Evolutionary conservation across 2,329 filamentous ascomycete species (phyloP).

Genomic region (Mycocentrospora acerina): DNA sequence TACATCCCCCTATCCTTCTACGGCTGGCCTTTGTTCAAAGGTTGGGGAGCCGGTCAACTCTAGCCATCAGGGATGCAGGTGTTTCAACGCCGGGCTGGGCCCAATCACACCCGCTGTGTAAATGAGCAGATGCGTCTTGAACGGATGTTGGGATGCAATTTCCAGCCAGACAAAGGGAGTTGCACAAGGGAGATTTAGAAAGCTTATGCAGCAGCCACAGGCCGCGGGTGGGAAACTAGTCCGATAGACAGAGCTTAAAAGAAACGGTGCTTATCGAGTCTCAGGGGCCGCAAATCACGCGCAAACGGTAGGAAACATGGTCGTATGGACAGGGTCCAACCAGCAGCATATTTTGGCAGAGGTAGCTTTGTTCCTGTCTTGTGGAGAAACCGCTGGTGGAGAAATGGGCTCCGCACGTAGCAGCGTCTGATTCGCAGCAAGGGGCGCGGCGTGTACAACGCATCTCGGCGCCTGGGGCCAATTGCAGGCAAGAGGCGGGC

Average conservation of each 20-base stretch:
- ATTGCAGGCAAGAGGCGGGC: conserved; percentile 6
- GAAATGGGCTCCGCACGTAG: background rate
- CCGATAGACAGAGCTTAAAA: background rate
- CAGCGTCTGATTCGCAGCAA: conserved; percentile 15
- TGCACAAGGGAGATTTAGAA: too few relatives aligned
- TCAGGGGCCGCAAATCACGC: background rate
- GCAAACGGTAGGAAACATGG: background rate
- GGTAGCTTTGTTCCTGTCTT: conserved; percentile 1
- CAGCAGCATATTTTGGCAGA: background rate
- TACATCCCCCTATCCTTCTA: too few relatives aligned
- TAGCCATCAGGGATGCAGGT: too few relatives aligned
- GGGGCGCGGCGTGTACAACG: conserved; percentile 29
- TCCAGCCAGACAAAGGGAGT: too few relatives aligned
- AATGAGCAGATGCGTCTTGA: too few relatives aligned
- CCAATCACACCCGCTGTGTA: too few relatives aligned
- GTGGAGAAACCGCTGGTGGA: too few relatives aligned
- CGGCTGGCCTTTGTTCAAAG: too few relatives aligned
- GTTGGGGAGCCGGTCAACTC: too few relatives aligned
- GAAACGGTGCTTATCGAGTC: background rate
- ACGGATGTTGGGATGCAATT: too few relatives aligned
- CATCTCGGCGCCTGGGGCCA: conserved; percentile 18
- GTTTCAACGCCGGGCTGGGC: too few relatives aligned
- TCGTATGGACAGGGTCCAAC: background rate
- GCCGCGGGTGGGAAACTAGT: background rate
- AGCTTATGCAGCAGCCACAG: background rate